Conservation (phyloP, 331 rosid genomes). For the Pyrus hybrid region DNA sequence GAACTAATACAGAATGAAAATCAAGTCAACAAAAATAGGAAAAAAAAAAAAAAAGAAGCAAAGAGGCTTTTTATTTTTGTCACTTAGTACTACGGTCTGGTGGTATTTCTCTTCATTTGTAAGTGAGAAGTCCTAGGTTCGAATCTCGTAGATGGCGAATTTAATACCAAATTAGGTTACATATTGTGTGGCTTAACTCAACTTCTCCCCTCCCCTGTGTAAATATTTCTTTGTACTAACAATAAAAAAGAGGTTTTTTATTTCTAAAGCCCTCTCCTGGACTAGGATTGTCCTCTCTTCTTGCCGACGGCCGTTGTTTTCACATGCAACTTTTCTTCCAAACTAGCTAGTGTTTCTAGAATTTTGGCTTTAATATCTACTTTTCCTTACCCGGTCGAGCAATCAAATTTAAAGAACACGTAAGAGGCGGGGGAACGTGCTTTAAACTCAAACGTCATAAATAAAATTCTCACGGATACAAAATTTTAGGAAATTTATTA, state of each 20-base stretch:
- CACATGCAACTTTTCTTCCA: background rate
- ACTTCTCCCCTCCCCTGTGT: accelerated
- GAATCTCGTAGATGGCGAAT: too few relatives aligned
- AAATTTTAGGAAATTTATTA: background rate
- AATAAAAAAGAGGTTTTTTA: too few relatives aligned
- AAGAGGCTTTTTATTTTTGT: too few relatives aligned
- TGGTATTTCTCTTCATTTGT: too few relatives aligned
- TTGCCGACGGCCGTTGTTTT: background rate
- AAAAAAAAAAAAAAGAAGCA: background rate
- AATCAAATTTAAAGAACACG: too few relatives aligned
- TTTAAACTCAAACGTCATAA: background rate
- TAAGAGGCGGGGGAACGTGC: too few relatives aligned
- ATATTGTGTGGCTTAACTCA: accelerated
- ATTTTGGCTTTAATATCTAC: background rate
- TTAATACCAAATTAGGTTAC: too few relatives aligned
- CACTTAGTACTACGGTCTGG: too few relatives aligned
- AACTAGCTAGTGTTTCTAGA: background rate
- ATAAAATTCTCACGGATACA: background rate
- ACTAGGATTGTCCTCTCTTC: background rate
- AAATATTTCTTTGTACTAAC: too few relatives aligned
- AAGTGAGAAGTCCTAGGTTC: too few relatives aligned
- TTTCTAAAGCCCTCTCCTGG: background rate
- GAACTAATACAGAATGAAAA: background rate
- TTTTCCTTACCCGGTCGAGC: background rate
- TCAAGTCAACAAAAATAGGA: background rate